A percentile compares a stretch with the other conserved stretches of the same genome.
Evolutionary conservation across 2,329 filamentous ascomycete species (phyloP).

Genomic region (Dactylonectria macrodidyma): DNA sequence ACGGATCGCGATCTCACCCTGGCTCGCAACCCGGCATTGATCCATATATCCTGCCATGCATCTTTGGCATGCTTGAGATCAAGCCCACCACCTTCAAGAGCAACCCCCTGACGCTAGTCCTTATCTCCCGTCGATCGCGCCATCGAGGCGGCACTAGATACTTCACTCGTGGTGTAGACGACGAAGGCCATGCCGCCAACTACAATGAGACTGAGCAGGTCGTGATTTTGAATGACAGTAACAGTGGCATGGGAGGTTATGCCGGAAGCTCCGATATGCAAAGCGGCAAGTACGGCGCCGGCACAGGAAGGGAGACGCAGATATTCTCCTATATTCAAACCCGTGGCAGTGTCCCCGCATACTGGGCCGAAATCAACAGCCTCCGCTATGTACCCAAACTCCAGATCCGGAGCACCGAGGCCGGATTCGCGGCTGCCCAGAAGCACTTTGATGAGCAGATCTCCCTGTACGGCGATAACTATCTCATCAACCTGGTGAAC

Average conservation of each 20-base stretch:
- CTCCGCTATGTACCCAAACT: slow-evolving; percentile 92
- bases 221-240: slow-evolving; percentile 87
- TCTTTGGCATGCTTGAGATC: slow-evolving; percentile 97
- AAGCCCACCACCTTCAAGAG: slow-evolving; percentile 88
- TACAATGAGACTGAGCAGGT: slow-evolving; percentile 99
- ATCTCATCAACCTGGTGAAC: slow-evolving; percentile 97
- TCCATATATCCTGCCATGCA: slow-evolving; percentile 94
- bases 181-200: slow-evolving; percentile 95
- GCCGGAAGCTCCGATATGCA: slow-evolving; percentile 82
- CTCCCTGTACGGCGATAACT: slow-evolving; percentile 93
- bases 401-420: slow-evolving; percentile 87
- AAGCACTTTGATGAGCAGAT: slow-evolving; percentile 97
- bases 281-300: slow-evolving; percentile 76
- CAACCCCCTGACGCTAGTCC: slow-evolving; percentile 84
- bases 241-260: slow-evolving; percentile 83
- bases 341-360: slow-evolving; percentile 94
- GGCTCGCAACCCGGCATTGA: slow-evolving; percentile 84
- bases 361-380: slow-evolving; percentile 96
- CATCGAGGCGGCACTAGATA: slow-evolving; percentile 93
- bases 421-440: slow-evolving; percentile 82
- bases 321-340: slow-evolving; percentile 97
- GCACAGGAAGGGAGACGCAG: slow-evolving; percentile 81
- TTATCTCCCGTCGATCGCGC: slow-evolving; percentile 91
- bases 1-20: slow-evolving; percentile 72
- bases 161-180: slow-evolving; percentile 94